A percentile compares a stretch with the other conserved stretches of the same genome.
Conservation (phyloP, 73 alveolate species). For the Tetrahymena elliotti region DNA sequence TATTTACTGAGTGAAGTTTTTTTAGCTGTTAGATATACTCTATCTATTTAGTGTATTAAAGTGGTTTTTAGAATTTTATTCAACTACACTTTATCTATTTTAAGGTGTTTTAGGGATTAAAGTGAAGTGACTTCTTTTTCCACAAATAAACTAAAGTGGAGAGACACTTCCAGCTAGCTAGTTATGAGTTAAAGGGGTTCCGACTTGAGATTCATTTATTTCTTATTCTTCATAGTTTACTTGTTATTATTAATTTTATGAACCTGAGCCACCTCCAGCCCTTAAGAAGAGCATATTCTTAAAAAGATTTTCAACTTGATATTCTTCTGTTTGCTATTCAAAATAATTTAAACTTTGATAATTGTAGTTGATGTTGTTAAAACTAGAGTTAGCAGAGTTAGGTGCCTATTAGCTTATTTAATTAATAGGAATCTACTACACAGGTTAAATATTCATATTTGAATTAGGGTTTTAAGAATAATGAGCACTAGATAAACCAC, state of each 20-base stretch:
- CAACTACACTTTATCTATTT: neutral
- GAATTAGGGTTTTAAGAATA: neutral
- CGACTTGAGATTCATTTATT: neutral
- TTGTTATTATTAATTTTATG: neutral
- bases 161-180: neutral
- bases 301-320: neutral
- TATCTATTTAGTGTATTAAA: neutral
- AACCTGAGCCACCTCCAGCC: neutral
- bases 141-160: neutral
- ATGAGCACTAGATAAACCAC: neutral
- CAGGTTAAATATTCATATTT: neutral
- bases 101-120: neutral
- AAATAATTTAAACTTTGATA: neutral
- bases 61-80: neutral
- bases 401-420: neutral
- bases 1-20: neutral
- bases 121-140: neutral
- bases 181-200: neutral
- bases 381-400: neutral
- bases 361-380: neutral
- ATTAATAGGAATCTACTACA: neutral
- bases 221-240: neutral
- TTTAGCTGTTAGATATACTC: neutral
- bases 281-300: neutral
- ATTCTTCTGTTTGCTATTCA: neutral